phyloP scores from a whole-genome alignment of 73 alveolate species.

The Stentor coeruleus region DNA sequence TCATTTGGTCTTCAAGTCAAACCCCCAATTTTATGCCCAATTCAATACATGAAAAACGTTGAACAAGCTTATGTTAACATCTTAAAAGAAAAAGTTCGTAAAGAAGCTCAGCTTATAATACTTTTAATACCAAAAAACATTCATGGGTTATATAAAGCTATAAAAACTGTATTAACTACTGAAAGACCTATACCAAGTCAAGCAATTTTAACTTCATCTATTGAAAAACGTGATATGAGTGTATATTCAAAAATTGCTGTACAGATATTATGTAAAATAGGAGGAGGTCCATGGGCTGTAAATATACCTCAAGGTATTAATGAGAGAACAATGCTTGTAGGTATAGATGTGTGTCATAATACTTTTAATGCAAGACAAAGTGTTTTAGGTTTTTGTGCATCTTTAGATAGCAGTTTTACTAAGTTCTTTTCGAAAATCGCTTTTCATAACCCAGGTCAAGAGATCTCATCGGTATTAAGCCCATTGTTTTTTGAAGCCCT shows the following conservation, averaged over 20 bases:
- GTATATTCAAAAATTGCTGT: conserved; percentile 36
- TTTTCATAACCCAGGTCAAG: conserved; percentile 15
- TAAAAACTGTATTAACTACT: conserved; percentile 34
- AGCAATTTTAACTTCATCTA: conserved; percentile 33
- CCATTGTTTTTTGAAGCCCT: conserved; percentile 25
- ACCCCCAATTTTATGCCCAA: background rate
- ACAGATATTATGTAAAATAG: conserved; percentile 47
- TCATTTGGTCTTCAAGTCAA: background rate
- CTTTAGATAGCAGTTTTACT: conserved; percentile 20
- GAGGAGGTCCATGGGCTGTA: conserved; percentile 48
- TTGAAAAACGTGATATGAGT: conserved; percentile 27
- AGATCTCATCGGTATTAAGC: conserved; percentile 35
- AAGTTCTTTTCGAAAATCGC: conserved; percentile 25
- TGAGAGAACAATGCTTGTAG: conserved; percentile 29
- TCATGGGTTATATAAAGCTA: conserved; percentile 31
- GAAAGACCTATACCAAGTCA: conserved; percentile 40
- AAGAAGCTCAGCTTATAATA: background rate
- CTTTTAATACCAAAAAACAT: background rate
- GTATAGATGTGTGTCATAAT: conserved; percentile 35
- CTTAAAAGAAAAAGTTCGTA: background rate
- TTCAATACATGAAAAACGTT: background rate
- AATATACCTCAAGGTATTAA: background rate
- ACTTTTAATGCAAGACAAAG: conserved; percentile 14
- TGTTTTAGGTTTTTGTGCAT: conserved; percentile 31
- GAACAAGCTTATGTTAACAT: background rate